A percentile compares a stretch with the other conserved stretches of the same genome.
Conservation (phyloP, 2,329 filamentous ascomycete species). For the Aspergillus spinulosporus region DNA sequence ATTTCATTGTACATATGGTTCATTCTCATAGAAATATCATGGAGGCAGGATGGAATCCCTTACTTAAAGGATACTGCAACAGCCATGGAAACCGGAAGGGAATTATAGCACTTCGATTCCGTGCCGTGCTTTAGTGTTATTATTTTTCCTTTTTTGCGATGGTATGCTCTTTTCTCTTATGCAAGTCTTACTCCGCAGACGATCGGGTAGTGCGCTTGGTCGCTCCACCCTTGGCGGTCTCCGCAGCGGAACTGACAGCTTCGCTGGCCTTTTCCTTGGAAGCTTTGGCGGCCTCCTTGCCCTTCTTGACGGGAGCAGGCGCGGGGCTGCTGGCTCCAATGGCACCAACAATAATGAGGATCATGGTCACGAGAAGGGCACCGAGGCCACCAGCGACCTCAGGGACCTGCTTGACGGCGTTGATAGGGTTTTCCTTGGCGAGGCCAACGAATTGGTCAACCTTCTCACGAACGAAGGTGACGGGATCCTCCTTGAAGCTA, state of each 20-base stretch:
- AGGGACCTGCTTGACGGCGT: constrained; percentile 85
- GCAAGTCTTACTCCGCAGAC: constrained; percentile 36
- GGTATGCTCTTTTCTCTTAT: constrained; percentile 1
- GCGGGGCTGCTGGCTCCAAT: constrained; percentile 63
- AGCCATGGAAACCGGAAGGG: constrained; percentile 10
- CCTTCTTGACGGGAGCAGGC: constrained; percentile 70
- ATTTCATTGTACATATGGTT: constrained; percentile 17
- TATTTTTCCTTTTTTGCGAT: neutral
- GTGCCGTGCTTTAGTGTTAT: neutral
- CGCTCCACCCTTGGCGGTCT: constrained; percentile 71
- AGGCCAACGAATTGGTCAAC: constrained; percentile 85
- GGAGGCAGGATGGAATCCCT: constrained; percentile 5
- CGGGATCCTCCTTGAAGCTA: constrained; percentile 87
- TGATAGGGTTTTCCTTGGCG: constrained; percentile 75
- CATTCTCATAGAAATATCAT: constrained; percentile 16
- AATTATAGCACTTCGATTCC: constrained; percentile 7
- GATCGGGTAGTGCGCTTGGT: constrained; percentile 61
- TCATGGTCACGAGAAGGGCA: constrained; percentile 66
- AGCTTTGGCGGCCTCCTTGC: constrained; percentile 68
- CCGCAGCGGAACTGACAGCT: constrained; percentile 60
- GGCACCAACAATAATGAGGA: constrained; percentile 69
- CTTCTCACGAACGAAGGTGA: constrained; percentile 88
- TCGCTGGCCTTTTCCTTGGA: constrained; percentile 66
- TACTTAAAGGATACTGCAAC: constrained; percentile 3
- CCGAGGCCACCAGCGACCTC: constrained; percentile 82